Evolutionary conservation across 1,284 basidiomycete species (phyloP), one percentile per base, ranked within the genome.

Genomic region (Leccinum pachyderme): DNA sequence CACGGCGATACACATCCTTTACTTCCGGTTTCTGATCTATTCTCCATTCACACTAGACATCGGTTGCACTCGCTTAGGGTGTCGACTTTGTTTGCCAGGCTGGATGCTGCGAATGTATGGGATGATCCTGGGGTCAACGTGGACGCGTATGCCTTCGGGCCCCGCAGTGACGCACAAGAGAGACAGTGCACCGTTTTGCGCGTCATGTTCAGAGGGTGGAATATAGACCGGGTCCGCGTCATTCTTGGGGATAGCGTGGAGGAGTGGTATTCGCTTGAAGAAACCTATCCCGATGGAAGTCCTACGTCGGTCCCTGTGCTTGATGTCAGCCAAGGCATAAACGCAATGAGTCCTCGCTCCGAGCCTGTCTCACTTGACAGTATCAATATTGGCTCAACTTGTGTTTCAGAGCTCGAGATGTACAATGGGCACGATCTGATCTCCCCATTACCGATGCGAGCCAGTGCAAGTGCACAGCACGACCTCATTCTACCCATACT

Each of bases 251-350:
- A 87, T 65, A 81, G 81, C 31, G 81, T 83, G 18, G 80, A 75
- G 5, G 85, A 84, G 0, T 91, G 89, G 88, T 91, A 87, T 71
- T 75, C 78, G 0, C 66, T 90, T 11, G 82, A 87, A 63, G 87
- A 89, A 69, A 72, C 77, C 2, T 58, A 67, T 39, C 41, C 8
- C 1, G 48, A 59, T 8, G 55, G 18, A 13, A 54, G 6, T 22
- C 57, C 58, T 25, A 46, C 49, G 7, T 28, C 43, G 12, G 33
- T 29, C 11, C 50, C 47, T n/a, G 24, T 11, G 2, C 35, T 48
- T 8, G 29, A 35, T 25, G 9, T 5, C 18, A 39, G 3, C 9
- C 53, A 37, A 5, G 52, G 56, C 44, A 15, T 9, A 8, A 35
- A 44, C 7, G 22, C 9, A 11, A 22, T 50, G 25, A 24, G 39